Conservation (phyloP, 2,329 filamentous ascomycete species). For the Cercospora sp. region DNA sequence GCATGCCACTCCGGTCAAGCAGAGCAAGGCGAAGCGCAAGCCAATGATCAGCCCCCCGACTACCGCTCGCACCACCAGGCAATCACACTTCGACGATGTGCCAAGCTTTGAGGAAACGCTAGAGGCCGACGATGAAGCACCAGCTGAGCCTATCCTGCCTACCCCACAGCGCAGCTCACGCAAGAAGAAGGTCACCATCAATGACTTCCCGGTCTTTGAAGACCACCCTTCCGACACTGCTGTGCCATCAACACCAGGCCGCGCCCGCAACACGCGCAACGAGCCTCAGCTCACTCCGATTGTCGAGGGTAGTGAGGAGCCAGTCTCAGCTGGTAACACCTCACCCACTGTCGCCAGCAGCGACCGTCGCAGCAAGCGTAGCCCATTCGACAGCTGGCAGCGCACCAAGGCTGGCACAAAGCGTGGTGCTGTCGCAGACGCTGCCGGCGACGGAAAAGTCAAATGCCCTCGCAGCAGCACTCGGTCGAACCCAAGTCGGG, state of each 20-base stretch:
- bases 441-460: background rate
- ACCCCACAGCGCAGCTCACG: constrained; percentile 34
- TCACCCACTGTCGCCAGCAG: constrained; percentile 11
- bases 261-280: constrained; percentile 35
- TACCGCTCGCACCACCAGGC: constrained; percentile 20
- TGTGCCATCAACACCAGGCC: constrained; percentile 18
- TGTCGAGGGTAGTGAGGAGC: constrained; percentile 49
- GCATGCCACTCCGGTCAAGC: constrained; percentile 25
- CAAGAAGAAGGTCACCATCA: constrained; percentile 28
- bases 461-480: constrained; percentile 20
- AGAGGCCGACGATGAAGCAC: constrained; percentile 13
- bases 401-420: constrained; percentile 56
- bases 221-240: constrained; percentile 24
- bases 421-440: constrained; percentile 18
- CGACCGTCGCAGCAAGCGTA: constrained; percentile 41
- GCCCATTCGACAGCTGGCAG: constrained; percentile 68
- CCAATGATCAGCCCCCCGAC: constrained; percentile 24
- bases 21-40: constrained; percentile 12
- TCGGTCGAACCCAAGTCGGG: constrained; percentile 5
- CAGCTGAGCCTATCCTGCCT: constrained; percentile 1
- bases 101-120: constrained; percentile 17
- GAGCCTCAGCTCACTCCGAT: constrained; percentile 20
- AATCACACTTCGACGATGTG: constrained; percentile 27
- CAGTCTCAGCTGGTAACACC: constrained; percentile 3
- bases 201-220: constrained; percentile 33